These are phyloP conservation scores for Sclerotinia subarctica DNA, from an alignment of 2,329 filamentous ascomycete species.

Conservation along the genomic window DNA sequence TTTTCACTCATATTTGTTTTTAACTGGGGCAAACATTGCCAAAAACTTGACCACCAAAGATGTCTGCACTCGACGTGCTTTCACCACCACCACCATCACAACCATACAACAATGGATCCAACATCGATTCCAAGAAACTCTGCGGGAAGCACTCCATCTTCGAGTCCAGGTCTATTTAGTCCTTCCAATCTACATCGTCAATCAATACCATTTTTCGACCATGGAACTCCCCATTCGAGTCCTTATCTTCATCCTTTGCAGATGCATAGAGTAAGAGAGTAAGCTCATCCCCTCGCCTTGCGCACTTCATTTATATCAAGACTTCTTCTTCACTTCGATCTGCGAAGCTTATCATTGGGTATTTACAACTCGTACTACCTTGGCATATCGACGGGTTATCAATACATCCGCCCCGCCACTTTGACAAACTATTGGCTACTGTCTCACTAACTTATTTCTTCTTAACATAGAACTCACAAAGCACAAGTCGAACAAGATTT, in stretches of 20 bases:
- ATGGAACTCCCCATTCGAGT: conserved; percentile 51
- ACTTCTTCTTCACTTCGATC: background rate
- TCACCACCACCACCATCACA: conserved; percentile 19
- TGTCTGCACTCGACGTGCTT: conserved; percentile 24
- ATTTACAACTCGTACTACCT: background rate
- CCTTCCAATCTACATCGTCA: conserved; percentile 43
- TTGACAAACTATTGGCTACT: background rate
- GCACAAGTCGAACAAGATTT: conserved; percentile 87
- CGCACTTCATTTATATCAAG: background rate
- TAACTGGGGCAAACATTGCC: conserved; percentile 17
- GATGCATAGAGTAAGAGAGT: conserved; percentile 73
- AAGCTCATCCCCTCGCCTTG: conserved; percentile 42
- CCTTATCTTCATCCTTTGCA: conserved; percentile 69
- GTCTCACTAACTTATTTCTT: conserved; percentile 27
- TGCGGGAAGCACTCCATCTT: conserved; percentile 55
- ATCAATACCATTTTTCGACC: conserved; percentile 45
- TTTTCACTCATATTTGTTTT: background rate
- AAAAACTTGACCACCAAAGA: conserved; percentile 21
- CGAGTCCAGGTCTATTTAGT: conserved; percentile 61
- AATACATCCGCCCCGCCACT: background rate
- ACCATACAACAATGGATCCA: conserved; percentile 37
- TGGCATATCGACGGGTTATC: background rate
- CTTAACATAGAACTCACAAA: conserved; percentile 69
- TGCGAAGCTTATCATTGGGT: background rate
- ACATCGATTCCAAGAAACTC: conserved; percentile 28